Conservation (phyloP, 1,284 basidiomycete genomes). For the Meripilus lineatus region DNA sequence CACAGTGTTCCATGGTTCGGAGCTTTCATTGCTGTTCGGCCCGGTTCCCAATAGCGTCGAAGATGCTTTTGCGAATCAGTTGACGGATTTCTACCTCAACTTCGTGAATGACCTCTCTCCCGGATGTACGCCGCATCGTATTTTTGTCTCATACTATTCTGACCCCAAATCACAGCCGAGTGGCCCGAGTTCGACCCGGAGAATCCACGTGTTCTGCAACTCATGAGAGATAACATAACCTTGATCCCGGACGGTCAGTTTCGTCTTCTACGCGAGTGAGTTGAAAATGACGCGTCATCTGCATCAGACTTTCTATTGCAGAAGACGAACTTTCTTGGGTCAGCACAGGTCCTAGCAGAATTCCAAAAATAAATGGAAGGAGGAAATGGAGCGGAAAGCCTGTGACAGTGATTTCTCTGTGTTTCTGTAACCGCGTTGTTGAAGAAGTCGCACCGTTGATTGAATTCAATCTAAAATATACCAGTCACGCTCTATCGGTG, state of each 20-base stretch:
- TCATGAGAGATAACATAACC: constrained; percentile 21
- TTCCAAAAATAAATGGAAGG: constrained; percentile 16
- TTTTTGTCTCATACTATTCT: background rate
- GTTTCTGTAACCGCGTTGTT: too few relatives aligned
- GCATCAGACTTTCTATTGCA: constrained; percentile 10
- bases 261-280: background rate
- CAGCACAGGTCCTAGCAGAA: constrained; percentile 9
- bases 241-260: constrained; percentile 20
- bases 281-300: background rate
- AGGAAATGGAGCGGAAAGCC: too few relatives aligned
- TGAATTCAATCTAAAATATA: too few relatives aligned
- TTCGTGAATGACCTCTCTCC: constrained; percentile 20
- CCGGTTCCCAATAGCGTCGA: constrained; percentile 12
- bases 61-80: constrained; percentile 15
- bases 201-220: constrained; percentile 18
- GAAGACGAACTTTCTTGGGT: constrained; percentile 12
- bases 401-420: too few relatives aligned
- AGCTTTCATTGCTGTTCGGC: constrained; percentile 19
- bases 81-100: constrained; percentile 19
- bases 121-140: constrained; percentile 14
- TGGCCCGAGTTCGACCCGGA: constrained; percentile 18
- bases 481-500: too few relatives aligned
- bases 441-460: background rate
- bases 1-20: constrained; percentile 15
- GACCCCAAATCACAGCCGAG: background rate